phyloP scores from a whole-genome alignment of 805 yeast genomes.

The Ogataea pignaliae region DNA sequence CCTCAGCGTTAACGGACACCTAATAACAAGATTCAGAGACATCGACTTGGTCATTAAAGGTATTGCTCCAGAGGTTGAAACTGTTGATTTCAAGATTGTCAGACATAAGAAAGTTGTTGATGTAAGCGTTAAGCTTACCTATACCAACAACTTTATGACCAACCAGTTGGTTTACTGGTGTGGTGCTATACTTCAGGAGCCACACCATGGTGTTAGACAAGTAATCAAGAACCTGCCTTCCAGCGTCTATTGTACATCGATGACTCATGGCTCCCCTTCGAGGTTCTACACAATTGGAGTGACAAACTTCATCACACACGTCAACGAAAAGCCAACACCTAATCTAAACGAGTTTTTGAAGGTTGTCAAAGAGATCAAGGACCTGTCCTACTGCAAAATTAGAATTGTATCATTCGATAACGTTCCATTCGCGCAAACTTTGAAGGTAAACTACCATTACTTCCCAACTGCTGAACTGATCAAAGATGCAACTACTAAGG shows the following conservation, averaged over 20 bases:
- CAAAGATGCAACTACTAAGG: conserved; percentile 40
- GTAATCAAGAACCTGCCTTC: conserved; percentile 74
- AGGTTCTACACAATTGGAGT: conserved; percentile 73
- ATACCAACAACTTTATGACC: conserved; percentile 54
- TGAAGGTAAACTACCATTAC: conserved; percentile 85
- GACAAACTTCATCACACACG: conserved; percentile 85
- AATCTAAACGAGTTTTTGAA: conserved; percentile 63
- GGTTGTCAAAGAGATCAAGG: conserved; percentile 67
- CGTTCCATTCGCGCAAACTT: conserved; percentile 78
- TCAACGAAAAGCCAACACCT: conserved; percentile 70
- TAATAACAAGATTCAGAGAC: conserved; percentile 66
- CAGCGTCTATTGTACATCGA: conserved; percentile 74
- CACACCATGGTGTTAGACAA: conserved; percentile 92
- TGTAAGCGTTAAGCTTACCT: conserved; percentile 59
- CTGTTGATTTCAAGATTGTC: conserved; percentile 57
- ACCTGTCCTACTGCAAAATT: conserved; percentile 74
- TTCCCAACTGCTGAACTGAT: conserved; percentile 68
- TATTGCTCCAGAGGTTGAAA: conserved; percentile 26
- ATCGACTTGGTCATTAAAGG: conserved; percentile 44
- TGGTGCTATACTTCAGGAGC: conserved; percentile 77
- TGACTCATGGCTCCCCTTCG: conserved; percentile 82
- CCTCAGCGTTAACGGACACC: conserved; percentile 59
- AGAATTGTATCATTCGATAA: conserved; percentile 82
- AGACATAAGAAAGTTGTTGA: conserved; percentile 65
- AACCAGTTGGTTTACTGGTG: conserved; percentile 73